Base-by-base conservation (phyloP, 1,284 basidiomycete species). In the Sanguinoderma infundibulare region DNA sequence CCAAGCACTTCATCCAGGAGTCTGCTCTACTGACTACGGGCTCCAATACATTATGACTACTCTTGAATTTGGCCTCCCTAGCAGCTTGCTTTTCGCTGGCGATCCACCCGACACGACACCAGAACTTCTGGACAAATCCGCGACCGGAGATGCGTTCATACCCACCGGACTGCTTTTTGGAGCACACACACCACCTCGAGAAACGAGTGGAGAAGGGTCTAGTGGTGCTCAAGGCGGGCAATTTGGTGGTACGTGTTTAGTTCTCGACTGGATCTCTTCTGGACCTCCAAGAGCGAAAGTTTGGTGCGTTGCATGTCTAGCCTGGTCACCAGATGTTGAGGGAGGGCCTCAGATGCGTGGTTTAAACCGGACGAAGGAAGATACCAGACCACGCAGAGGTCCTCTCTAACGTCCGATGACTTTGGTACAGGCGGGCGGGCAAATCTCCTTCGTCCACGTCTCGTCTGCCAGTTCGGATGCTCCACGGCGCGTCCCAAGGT, bases 131-230 rank as follows among this genome's bases (percentile, higher is more conserved):
- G 9, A 22, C n/a, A 10, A 60, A 14, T 14, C 20, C 1, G 17
- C 44, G 2, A 32, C 49, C 22, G 59, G 57, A 39, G 62, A 64
- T 38, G 55, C 62, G 9, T 68, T 68, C 51, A 14, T 66, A 2
- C 61, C 64, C 1, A 68, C 63, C 17, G 64, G 64, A 12, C 47
- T 68, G 15, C 62, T 68, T 2, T 62, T 63, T 0, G 57, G 56
- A 26, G 55, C 57, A 2, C 1, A 35, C 2, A 36, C 14, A 6
- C 6, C 30, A 0, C 20, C 35, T 1, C 7, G 12, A 22, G 32
- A 60, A n/a, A 4, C 28, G 12, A 24, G 50, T 8, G 32, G 38
- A 12, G 54, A 30, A 20, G 47, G 20, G 32, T 50, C 47, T 7
- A 47, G 26, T 24, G 15, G 14, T 14, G 15, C 7, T 6, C 40